These are phyloP conservation scores for Aspergillus nidulans DNA, from an alignment of 495 filamentous ascomycete genomes.

Conservation along the genomic window DNA sequence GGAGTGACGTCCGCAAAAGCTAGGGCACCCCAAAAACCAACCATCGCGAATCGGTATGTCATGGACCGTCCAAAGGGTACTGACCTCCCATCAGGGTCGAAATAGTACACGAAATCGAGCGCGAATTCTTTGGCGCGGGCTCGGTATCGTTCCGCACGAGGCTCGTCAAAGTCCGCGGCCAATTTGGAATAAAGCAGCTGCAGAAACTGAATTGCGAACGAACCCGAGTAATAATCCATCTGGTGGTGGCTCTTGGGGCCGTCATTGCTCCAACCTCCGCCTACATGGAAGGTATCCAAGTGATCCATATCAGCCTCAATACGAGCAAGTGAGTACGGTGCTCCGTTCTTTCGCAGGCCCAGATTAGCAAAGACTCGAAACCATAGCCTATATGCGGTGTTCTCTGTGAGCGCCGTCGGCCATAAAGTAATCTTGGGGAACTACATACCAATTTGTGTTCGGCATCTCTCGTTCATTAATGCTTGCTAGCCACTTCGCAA, in stretches of 20 bases:
- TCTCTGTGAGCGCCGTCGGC: background rate
- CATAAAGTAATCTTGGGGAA: background rate
- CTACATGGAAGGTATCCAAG: slow-evolving; percentile 73
- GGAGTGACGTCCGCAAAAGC: slow-evolving; percentile 71
- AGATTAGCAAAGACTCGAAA: slow-evolving; percentile 81
- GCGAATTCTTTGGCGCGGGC: slow-evolving; percentile 61
- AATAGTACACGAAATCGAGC: slow-evolving; percentile 69
- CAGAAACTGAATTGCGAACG: slow-evolving; percentile 74
- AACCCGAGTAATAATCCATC: slow-evolving; percentile 80
- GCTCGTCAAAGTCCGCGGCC: slow-evolving; percentile 62
- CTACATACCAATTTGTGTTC: slow-evolving; percentile 50
- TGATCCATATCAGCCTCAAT: slow-evolving; percentile 71
- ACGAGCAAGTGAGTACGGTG: slow-evolving; percentile 58
- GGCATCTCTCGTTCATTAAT: slow-evolving; percentile 73
- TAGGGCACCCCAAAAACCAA: slow-evolving; percentile 73
- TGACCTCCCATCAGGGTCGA: slow-evolving; percentile 56
- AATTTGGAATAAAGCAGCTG: slow-evolving; percentile 74
- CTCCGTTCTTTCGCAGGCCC: slow-evolving; percentile 66
- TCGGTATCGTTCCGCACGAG: slow-evolving; percentile 64
- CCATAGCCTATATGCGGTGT: slow-evolving; percentile 47
- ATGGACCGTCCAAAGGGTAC: slow-evolving; percentile 74
- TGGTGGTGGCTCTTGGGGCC: slow-evolving; percentile 71
- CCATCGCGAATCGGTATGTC: slow-evolving; percentile 78
- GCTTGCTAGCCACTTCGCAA: slow-evolving; percentile 63
- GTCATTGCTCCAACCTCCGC: slow-evolving; percentile 76